Conservation (phyloP, 1,284 basidiomycete genomes). For the Rhodotorula sp. region DNA sequence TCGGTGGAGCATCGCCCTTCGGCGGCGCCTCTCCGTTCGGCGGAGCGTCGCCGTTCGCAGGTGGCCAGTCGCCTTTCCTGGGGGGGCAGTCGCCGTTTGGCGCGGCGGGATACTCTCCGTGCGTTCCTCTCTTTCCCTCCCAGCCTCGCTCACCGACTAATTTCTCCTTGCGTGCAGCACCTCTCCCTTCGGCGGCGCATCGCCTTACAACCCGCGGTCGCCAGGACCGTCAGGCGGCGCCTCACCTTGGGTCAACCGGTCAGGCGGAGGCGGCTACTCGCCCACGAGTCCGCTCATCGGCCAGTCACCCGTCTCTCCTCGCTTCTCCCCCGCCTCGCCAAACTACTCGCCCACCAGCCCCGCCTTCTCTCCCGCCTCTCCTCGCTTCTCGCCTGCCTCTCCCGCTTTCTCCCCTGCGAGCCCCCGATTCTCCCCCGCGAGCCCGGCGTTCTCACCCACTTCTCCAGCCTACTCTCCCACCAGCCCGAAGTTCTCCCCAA, state of each 20-base stretch:
- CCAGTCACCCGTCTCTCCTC: conserved; percentile 32
- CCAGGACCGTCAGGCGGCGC: conserved; percentile 38
- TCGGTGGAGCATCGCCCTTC: conserved; percentile 40
- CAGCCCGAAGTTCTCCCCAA: conserved; percentile 9
- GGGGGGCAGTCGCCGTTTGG: conserved; percentile 14
- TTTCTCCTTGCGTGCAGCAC: background rate
- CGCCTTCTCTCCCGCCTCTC: conserved; percentile 13
- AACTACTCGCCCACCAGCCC: conserved; percentile 79
- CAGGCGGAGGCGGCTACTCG: conserved; percentile 55
- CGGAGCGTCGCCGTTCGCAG: conserved; percentile 57
- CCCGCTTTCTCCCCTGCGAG: conserved; percentile 60
- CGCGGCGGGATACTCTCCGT: conserved; percentile 6
- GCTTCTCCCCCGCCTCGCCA: conserved; percentile 24
- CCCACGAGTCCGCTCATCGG: conserved; percentile 58
- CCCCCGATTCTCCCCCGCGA: conserved; percentile 43
- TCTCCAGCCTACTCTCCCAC: conserved; percentile 20
- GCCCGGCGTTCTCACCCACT: conserved; percentile 5
- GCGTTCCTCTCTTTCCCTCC: background rate
- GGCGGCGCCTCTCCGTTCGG: conserved; percentile 43
- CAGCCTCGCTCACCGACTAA: rapidly evolving
- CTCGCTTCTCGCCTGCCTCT: conserved; percentile 45
- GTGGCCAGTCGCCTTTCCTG: conserved; percentile 69
- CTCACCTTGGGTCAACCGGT: conserved; percentile 45
- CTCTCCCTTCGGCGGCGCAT: conserved; percentile 18
- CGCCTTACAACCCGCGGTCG: conserved; percentile 31